Percentiles rank a stretch among this genome's conserved stretches.
These are phyloP conservation scores for Petasospora fabianii DNA, from an alignment of 1,139 yeast species.

Conservation along the genomic window DNA sequence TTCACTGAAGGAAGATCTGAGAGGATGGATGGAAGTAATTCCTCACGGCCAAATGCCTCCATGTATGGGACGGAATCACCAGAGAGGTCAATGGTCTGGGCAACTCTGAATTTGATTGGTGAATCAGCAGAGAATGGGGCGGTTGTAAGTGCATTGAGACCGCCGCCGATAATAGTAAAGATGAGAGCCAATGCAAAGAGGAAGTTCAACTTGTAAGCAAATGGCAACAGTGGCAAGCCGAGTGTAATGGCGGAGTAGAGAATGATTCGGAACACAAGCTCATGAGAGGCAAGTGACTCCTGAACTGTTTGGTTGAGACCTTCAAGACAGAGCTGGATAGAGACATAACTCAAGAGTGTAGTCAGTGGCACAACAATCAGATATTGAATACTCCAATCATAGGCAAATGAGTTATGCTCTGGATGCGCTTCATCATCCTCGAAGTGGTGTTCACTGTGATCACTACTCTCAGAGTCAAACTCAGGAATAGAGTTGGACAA, in stretches of 20 bases:
- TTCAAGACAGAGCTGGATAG: constrained; percentile 51
- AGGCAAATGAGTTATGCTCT: constrained; percentile 44
- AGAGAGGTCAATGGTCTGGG: constrained; percentile 52
- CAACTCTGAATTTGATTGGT: constrained; percentile 69
- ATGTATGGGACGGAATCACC: constrained; percentile 34
- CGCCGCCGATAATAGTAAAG: constrained; percentile 35
- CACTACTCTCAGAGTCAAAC: constrained; percentile 14
- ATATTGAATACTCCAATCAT: constrained; percentile 81
- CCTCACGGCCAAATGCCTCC: constrained; percentile 50
- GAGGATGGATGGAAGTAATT: constrained; percentile 41
- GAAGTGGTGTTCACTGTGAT: constrained; percentile 6
- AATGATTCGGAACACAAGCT: constrained; percentile 44
- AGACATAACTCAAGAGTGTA: constrained; percentile 43
- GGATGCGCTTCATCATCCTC: constrained; percentile 19
- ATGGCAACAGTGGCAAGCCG: constrained; percentile 63
- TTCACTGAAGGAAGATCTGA: constrained; percentile 64
- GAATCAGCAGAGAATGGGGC: constrained; percentile 54
- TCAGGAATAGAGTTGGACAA: constrained; percentile 17
- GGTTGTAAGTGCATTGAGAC: constrained; percentile 35
- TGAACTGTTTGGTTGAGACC: constrained; percentile 69
- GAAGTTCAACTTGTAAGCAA: constrained; percentile 64
- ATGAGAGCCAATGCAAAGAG: constrained; percentile 42
- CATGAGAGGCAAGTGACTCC: constrained; percentile 50
- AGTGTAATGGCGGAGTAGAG: constrained; percentile 38
- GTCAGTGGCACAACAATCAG: constrained; percentile 64